Evolutionary conservation across 1,139 yeast genomes (phyloP).

Genomic region (Sugiyamaella novakii): DNA sequence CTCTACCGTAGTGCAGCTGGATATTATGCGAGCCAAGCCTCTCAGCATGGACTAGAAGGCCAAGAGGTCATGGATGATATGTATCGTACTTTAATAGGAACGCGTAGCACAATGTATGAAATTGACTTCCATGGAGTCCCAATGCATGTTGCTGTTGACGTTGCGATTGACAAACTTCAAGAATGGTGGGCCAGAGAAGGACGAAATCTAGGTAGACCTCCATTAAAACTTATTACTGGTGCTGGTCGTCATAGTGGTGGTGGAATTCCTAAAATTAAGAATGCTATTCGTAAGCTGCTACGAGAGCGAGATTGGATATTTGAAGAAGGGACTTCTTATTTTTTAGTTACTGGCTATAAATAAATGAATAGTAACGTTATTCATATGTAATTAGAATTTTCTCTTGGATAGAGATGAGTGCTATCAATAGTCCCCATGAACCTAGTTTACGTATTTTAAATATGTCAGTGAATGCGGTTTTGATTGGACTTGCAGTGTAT

Average conservation of each 20-base stretch:
- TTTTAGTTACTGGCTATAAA: slow-evolving; percentile 26
- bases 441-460: too few species aligned
- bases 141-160: slow-evolving; percentile 32
- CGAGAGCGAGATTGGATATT: slow-evolving; percentile 27
- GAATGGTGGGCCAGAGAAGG: slow-evolving; percentile 29
- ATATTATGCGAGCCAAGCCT: slow-evolving; percentile 32
- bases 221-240: slow-evolving; percentile 39
- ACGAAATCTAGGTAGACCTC: slow-evolving; percentile 9
- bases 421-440: too few species aligned
- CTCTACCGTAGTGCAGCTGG: slow-evolving; percentile 36
- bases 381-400: too few species aligned
- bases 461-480: too few species aligned
- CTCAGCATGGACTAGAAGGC: slow-evolving; percentile 24
- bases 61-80: slow-evolving; percentile 24
- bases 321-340: slow-evolving; percentile 31
- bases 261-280: slow-evolving; percentile 39
- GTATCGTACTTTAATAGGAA: slow-evolving; percentile 24
- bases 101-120: slow-evolving; percentile 25
- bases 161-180: slow-evolving; percentile 28
- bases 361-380: too few species aligned
- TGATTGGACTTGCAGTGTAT: too few species aligned
- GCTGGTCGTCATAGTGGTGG: slow-evolving; percentile 39
- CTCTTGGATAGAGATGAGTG: too few species aligned
- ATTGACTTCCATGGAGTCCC: slow-evolving; percentile 40
- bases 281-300: slow-evolving; percentile 34